Conservation (phyloP, 495 filamentous ascomycete genomes). For the Xylaria nigripes region DNA sequence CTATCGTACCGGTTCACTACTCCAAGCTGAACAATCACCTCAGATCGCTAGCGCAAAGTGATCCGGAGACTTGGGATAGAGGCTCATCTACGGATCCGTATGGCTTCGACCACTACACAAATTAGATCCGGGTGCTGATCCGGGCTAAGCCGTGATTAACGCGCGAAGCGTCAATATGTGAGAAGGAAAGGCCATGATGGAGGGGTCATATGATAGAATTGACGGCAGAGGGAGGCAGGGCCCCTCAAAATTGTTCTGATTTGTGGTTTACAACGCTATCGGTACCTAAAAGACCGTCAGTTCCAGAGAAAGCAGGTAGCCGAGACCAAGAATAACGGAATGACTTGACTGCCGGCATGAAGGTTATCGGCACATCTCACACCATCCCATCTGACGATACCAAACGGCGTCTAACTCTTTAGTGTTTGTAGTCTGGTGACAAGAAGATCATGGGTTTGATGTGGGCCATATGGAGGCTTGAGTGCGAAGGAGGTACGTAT, state of each 20-base stretch:
- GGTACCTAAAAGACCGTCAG: constrained; percentile 5
- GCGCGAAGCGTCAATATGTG: not conserved
- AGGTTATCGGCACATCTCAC: constrained; percentile 1
- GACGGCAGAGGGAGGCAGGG: not conserved
- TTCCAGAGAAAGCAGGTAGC: constrained; percentile 5
- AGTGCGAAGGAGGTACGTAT: not conserved
- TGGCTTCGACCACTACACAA: not conserved
- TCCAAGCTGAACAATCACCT: constrained; percentile 8
- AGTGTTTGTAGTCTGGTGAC: constrained; percentile 7
- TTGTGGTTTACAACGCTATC: not conserved
- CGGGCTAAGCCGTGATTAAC: not conserved
- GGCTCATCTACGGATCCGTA: not conserved
- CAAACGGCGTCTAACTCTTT: not conserved
- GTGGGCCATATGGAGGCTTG: not conserved
- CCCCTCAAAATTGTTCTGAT: not conserved
- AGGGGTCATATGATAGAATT: not conserved
- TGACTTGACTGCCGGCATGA: constrained; percentile 7
- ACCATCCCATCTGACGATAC: not conserved
- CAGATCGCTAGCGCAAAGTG: not conserved
- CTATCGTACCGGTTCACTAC: not conserved
- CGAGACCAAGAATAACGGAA: not conserved
- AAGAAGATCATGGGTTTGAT: constrained; percentile 2
- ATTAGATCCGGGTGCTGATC: not conserved
- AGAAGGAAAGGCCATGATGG: not conserved
- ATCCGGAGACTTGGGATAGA: constrained; percentile 2